A percentile compares a stretch with the other conserved stretches of the same genome.
Conservation (phyloP, 1,139 yeast species). For the Saccharomyces hybrid region DNA sequence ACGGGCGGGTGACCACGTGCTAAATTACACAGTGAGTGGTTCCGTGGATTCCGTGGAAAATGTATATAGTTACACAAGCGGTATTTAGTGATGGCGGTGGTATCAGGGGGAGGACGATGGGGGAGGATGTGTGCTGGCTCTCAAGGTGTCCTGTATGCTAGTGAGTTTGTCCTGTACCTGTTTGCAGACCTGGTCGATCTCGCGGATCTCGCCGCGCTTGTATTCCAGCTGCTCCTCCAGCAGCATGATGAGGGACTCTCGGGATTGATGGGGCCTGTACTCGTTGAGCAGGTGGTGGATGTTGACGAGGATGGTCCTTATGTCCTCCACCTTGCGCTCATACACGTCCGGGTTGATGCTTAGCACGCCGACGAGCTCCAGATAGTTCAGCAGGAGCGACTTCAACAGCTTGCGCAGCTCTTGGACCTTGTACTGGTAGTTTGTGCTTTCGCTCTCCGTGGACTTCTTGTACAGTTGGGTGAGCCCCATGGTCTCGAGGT, state of each 20-base stretch:
- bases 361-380: slow-evolving; percentile 70
- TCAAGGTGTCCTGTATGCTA: slow-evolving; percentile 15
- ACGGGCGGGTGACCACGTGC: neutral
- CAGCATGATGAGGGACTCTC: slow-evolving; percentile 69
- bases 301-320: slow-evolving; percentile 67
- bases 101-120: neutral
- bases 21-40: neutral
- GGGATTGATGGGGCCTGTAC: slow-evolving; percentile 81
- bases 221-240: slow-evolving; percentile 55
- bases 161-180: slow-evolving; percentile 41
- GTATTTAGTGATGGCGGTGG: neutral
- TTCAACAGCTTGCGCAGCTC: slow-evolving; percentile 65
- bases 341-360: slow-evolving; percentile 60
- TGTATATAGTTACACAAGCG: neutral
- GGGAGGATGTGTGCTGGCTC: neutral
- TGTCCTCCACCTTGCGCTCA: slow-evolving; percentile 58
- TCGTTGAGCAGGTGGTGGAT: slow-evolving; percentile 78
- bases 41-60: neutral
- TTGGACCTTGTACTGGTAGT: slow-evolving; percentile 47
- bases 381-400: slow-evolving; percentile 60
- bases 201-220: slow-evolving; percentile 46
- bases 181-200: slow-evolving; percentile 41
- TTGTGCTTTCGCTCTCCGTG: slow-evolving; percentile 15
- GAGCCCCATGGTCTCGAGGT: slow-evolving; percentile 60
- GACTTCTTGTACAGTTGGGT: slow-evolving; percentile 47